Percentiles rank a stretch among this genome's conserved stretches.
These are phyloP conservation scores for Glonium stellatum DNA, from an alignment of 495 filamentous ascomycete species.

Conservation along the genomic window DNA sequence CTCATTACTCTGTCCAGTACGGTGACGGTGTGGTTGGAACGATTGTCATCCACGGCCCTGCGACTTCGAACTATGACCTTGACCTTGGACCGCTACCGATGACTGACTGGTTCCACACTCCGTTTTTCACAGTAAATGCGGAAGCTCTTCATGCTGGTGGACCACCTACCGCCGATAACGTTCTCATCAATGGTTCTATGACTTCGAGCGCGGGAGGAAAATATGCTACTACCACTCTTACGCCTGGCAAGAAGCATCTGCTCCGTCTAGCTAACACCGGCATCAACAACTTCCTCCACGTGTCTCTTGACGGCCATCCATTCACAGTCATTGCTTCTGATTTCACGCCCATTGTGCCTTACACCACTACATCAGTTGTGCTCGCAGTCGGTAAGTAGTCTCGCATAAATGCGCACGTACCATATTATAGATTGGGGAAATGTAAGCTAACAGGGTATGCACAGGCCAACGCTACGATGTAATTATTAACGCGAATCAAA, in stretches of 20 bases:
- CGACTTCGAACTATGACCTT: constrained; percentile 36
- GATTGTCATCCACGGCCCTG: constrained; percentile 36
- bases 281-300: constrained; percentile 27
- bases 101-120: constrained; percentile 38
- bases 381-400: constrained; percentile 30
- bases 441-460: background rate
- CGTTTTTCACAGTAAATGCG: constrained; percentile 25
- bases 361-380: constrained; percentile 24
- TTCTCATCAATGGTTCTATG: constrained; percentile 36
- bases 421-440: background rate
- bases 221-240: constrained; percentile 28
- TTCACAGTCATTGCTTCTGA: constrained; percentile 36
- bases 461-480: constrained; percentile 40
- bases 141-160: constrained; percentile 12
- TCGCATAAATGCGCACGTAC: background rate
- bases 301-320: constrained; percentile 29
- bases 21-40: constrained; percentile 34
- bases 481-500: constrained; percentile 34
- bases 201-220: constrained; percentile 22
- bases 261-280: constrained; percentile 36
- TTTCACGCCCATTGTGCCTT: constrained; percentile 36
- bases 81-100: constrained; percentile 34
- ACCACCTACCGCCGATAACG: constrained; percentile 29
- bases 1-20: constrained; percentile 35
- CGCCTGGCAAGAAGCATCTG: constrained; percentile 34